These are phyloP conservation scores for Aspergillus homomorphus DNA, from an alignment of 495 filamentous ascomycete genomes.

Conservation along the genomic window DNA sequence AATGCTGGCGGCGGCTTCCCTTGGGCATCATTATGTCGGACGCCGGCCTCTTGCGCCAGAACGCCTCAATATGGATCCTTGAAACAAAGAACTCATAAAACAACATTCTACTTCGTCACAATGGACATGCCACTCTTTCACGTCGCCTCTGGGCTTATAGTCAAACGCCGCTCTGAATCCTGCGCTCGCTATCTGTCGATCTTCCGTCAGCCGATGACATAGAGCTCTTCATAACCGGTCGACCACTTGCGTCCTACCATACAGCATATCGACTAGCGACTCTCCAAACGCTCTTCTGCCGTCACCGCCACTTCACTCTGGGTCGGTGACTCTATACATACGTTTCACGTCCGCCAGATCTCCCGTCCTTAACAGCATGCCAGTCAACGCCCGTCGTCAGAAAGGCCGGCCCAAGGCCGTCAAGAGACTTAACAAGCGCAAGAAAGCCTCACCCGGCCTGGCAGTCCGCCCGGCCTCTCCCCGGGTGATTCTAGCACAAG, in stretches of 20 bases:
- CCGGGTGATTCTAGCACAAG: constrained; percentile 10
- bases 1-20: neutral
- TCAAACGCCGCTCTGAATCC: neutral
- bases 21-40: neutral
- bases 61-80: neutral
- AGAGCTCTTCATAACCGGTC: neutral
- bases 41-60: neutral
- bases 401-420: neutral
- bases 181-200: neutral
- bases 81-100: neutral
- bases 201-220: neutral
- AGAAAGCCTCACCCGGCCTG: neutral
- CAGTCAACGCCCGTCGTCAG: neutral
- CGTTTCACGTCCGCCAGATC: neutral
- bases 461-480: constrained; percentile 9
- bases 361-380: neutral
- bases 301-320: neutral
- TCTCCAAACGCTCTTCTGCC: neutral
- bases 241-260: neutral
- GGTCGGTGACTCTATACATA: neutral
- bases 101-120: neutral
- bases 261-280: neutral
- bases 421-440: neutral
- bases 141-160: neutral
- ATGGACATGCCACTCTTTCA: neutral